Conservation (phyloP, 2,329 filamentous ascomycete genomes). For the Esteya vermicola region DNA sequence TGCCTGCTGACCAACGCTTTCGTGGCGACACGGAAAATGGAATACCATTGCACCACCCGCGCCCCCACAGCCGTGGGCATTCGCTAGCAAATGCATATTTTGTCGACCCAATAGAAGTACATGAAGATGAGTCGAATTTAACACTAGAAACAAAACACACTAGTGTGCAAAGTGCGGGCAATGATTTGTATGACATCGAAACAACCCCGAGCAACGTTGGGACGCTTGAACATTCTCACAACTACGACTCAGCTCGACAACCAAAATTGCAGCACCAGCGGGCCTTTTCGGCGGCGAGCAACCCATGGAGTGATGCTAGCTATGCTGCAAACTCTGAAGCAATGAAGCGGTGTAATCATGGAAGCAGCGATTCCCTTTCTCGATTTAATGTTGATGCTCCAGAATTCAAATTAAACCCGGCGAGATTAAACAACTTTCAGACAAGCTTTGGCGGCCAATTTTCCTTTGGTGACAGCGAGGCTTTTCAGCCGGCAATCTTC, state of each 20-base stretch:
- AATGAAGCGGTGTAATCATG: slow-evolving; percentile 39
- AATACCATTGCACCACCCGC: slow-evolving; percentile 53
- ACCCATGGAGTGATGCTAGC: slow-evolving; percentile 47
- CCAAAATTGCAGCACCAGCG: slow-evolving; percentile 44
- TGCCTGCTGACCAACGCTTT: slow-evolving; percentile 32
- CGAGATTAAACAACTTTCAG: slow-evolving; percentile 34
- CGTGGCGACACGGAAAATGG: slow-evolving; percentile 37
- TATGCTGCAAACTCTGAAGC: slow-evolving; percentile 20
- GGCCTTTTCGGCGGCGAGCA: slow-evolving; percentile 41
- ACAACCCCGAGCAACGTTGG: slow-evolving; percentile 62
- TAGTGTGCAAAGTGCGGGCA: slow-evolving; percentile 15
- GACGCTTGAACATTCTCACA: slow-evolving; percentile 41
- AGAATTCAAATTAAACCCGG: slow-evolving; percentile 67
- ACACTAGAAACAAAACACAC: slow-evolving; percentile 14
- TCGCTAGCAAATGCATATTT: slow-evolving; percentile 56
- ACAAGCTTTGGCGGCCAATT: slow-evolving; percentile 27
- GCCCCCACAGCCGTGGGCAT: slow-evolving; percentile 60
- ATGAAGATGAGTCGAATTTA: slow-evolving; percentile 20
- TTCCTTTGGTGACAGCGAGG: slow-evolving; percentile 24
- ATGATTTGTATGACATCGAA: slow-evolving; percentile 52
- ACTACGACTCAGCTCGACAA: slow-evolving; percentile 28
- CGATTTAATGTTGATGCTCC: slow-evolving; percentile 81
- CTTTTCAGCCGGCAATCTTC: slow-evolving; percentile 35
- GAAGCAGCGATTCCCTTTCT: slow-evolving; percentile 56
- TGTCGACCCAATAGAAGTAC: slow-evolving; percentile 36